Conservation (phyloP, 2,329 filamentous ascomycete genomes). For the Neonectria coccinea region DNA sequence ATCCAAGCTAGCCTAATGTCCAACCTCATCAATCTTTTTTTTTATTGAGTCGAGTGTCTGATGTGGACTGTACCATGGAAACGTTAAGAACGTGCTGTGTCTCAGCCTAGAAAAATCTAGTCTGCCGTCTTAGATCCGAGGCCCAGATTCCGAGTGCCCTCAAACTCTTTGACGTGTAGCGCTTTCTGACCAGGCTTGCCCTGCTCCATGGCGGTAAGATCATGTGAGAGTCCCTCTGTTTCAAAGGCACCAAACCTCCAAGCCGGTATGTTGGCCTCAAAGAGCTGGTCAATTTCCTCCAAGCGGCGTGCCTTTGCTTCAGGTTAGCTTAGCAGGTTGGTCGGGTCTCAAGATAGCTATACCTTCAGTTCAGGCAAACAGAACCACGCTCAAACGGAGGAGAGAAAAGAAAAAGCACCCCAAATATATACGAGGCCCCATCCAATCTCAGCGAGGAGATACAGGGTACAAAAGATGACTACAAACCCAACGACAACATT, state of each 20-base stretch:
- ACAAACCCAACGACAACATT: too few relatives aligned
- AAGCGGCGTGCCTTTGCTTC: not conserved
- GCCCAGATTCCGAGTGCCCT: too few relatives aligned
- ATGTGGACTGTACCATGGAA: too few relatives aligned
- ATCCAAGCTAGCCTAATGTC: too few relatives aligned
- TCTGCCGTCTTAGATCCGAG: too few relatives aligned
- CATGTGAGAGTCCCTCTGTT: not conserved
- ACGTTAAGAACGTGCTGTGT: too few relatives aligned
- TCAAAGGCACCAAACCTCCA: constrained; percentile 2
- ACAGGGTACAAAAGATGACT: too few relatives aligned
- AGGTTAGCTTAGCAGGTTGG: not conserved
- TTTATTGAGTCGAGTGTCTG: too few relatives aligned
- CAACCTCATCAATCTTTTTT: too few relatives aligned
- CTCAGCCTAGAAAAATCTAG: too few relatives aligned
- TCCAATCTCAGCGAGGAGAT: not conserved
- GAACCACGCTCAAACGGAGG: not conserved
- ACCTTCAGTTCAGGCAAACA: constrained; percentile 8
- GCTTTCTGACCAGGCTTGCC: not conserved
- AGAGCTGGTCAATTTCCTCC: constrained; percentile 6
- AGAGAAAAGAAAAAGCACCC: not conserved
- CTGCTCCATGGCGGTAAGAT: not conserved
- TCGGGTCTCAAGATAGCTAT: not conserved
- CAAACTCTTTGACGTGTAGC: not conserved
- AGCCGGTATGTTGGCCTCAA: constrained; percentile 3
- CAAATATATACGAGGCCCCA: constrained; percentile 3